phyloP scores from a whole-genome alignment of 257 asterid genomes.

The Solanum corneliomulleri region DNA sequence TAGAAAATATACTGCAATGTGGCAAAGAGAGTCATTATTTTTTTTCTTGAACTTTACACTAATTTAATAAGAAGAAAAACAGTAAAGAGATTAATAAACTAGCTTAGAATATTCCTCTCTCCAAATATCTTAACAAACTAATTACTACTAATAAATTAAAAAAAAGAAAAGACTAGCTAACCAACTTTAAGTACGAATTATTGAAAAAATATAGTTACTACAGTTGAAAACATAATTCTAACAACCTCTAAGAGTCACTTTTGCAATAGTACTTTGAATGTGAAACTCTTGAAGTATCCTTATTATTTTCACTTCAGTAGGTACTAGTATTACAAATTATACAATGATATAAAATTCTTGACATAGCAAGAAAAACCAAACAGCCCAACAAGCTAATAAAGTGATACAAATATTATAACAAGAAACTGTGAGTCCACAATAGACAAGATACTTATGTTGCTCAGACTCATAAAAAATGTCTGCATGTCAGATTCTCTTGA shows the following conservation, averaged over 20 bases:
- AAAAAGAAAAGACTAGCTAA: not conserved
- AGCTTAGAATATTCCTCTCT: not conserved
- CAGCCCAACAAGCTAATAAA: not conserved
- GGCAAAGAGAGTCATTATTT: not conserved
- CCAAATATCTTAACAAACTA: not conserved
- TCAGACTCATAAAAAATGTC: not conserved
- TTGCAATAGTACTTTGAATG: not conserved
- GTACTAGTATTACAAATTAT: not conserved
- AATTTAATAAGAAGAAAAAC: not conserved
- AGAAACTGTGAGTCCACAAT: not conserved
- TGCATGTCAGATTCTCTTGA: not conserved
- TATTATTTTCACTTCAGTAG: not conserved
- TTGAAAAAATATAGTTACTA: no score
- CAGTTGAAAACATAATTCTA: not conserved
- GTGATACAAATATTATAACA: not conserved
- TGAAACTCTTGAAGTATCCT: not conserved
- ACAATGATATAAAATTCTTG: not conserved
- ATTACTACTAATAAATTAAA: not conserved
- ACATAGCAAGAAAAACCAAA: not conserved
- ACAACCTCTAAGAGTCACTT: not conserved
- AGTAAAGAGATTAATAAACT: not conserved
- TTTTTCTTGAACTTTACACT: not conserved
- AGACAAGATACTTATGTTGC: not conserved
- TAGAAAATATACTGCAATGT: not conserved
- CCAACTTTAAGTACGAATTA: no score